Percentiles rank a stretch among this genome's conserved stretches.
These are phyloP conservation scores for Collybiopsis confluens DNA, from an alignment of 768 basidiomycete genomes.

Conservation along the genomic window DNA sequence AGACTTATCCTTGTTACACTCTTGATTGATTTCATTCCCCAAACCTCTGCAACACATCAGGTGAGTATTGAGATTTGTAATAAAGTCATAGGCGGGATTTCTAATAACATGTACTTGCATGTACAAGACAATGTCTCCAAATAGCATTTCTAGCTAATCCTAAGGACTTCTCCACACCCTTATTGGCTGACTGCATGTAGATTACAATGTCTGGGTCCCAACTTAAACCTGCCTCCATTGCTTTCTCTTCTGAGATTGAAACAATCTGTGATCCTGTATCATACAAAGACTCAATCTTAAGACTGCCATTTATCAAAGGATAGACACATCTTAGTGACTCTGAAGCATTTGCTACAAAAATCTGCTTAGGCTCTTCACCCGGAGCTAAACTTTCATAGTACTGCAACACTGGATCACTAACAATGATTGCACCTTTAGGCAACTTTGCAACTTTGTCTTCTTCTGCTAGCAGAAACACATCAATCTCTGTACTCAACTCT, in stretches of 20 bases:
- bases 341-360: conserved; percentile 19
- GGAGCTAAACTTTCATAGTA: not conserved
- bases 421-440: not conserved
- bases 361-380: not conserved
- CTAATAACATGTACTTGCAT: conserved; percentile 23
- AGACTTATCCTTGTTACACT: too few relatives aligned
- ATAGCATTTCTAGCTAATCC: conserved; percentile 19
- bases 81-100: conserved; percentile 19
- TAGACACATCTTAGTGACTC: conserved; percentile 14
- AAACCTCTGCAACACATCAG: too few relatives aligned
- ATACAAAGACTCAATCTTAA: conserved; percentile 17
- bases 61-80: too few relatives aligned
- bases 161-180: conserved; percentile 11
- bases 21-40: too few relatives aligned
- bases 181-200: conserved; percentile 21
- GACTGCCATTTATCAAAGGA: conserved; percentile 14
- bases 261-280: conserved; percentile 23
- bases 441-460: not conserved
- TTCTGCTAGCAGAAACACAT: not conserved
- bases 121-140: conserved; percentile 20
- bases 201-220: conserved; percentile 17
- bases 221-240: conserved; percentile 9
- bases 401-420: not conserved
- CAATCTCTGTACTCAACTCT: not conserved
- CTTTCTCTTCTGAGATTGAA: conserved; percentile 18